Evolutionary conservation across 2,329 filamentous ascomycete species (phyloP).

Genomic region (Neurospora sp.): DNA sequence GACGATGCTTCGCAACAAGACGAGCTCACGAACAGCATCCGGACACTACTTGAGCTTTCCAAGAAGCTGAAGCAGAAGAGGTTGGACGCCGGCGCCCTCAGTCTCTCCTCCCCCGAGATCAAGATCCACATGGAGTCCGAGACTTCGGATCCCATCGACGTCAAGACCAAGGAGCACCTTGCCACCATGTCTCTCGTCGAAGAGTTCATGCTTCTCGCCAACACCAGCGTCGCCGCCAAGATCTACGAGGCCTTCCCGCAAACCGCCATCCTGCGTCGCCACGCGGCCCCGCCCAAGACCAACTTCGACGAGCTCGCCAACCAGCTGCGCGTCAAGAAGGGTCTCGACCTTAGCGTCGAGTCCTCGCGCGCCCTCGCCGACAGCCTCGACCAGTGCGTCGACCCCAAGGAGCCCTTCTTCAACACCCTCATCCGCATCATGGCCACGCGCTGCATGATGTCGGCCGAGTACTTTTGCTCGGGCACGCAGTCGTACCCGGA

Average conservation of each 20-base stretch:
- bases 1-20: constrained; percentile 83
- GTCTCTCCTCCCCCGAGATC: constrained; percentile 95
- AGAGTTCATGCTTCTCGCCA: constrained; percentile 98
- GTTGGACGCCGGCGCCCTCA: constrained; percentile 90
- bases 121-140: constrained; percentile 92
- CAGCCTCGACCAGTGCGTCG: constrained; percentile 77
- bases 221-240: constrained; percentile 83
- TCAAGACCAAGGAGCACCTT: constrained; percentile 88
- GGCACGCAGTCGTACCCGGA: constrained; percentile 88
- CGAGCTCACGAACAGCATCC: constrained; percentile 82
- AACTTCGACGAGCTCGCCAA: constrained; percentile 93
- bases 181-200: constrained; percentile 97
- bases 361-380: constrained; percentile 90
- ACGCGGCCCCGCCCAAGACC: constrained; percentile 83
- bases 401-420: constrained; percentile 82
- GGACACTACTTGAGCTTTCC: constrained; percentile 75
- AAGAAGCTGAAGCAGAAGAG: constrained; percentile 91
- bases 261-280: constrained; percentile 85
- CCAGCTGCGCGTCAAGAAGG: constrained; percentile 81
- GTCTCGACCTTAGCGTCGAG: constrained; percentile 70
- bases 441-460: constrained; percentile 98
- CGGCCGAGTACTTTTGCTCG: constrained; percentile 94
- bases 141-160: constrained; percentile 89
- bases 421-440: constrained; percentile 97
- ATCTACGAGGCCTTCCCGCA: constrained; percentile 91